Conservation (phyloP, 495 filamentous ascomycete species). For the Penicillium pancosmium region DNA sequence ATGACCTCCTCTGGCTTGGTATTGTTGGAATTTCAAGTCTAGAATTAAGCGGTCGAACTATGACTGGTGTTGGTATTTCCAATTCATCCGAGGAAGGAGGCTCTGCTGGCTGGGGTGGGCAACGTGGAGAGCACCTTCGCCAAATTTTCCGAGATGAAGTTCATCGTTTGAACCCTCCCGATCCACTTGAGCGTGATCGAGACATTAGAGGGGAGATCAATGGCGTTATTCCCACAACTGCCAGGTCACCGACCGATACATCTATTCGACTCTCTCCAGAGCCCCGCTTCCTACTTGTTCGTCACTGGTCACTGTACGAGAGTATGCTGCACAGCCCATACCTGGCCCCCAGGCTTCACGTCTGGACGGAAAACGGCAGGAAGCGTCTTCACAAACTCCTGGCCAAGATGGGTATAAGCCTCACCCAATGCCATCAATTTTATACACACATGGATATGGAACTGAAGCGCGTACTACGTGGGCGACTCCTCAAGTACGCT, state of each 20-base stretch:
- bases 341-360: slow-evolving; percentile 86
- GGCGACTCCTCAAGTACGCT: slow-evolving; percentile 84
- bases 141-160: slow-evolving; percentile 91
- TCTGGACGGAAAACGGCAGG: slow-evolving; percentile 87
- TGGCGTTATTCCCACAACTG: slow-evolving; percentile 85
- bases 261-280: slow-evolving; percentile 93
- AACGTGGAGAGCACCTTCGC: slow-evolving; percentile 81
- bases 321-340: slow-evolving; percentile 98
- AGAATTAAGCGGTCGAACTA: slow-evolving; percentile 86
- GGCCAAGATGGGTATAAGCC: slow-evolving; percentile 96
- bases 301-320: slow-evolving; percentile 97
- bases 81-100: slow-evolving; percentile 57
- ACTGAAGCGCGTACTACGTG: slow-evolving; percentile 84
- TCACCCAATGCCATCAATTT: slow-evolving; percentile 90
- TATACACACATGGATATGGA: slow-evolving; percentile 99
- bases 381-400: slow-evolving; percentile 94
- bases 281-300: slow-evolving; percentile 88
- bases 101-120: slow-evolving; percentile 77
- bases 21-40: slow-evolving; percentile 91
- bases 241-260: slow-evolving; percentile 84
- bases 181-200: slow-evolving; percentile 58
- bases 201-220: slow-evolving; percentile 60
- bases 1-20: slow-evolving; percentile 90
- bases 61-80: slow-evolving; percentile 76
- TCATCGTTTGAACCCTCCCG: slow-evolving; percentile 85